Conservation (phyloP, 139 green algal genomes). For the Raphidocelis subcapitata region DNA sequence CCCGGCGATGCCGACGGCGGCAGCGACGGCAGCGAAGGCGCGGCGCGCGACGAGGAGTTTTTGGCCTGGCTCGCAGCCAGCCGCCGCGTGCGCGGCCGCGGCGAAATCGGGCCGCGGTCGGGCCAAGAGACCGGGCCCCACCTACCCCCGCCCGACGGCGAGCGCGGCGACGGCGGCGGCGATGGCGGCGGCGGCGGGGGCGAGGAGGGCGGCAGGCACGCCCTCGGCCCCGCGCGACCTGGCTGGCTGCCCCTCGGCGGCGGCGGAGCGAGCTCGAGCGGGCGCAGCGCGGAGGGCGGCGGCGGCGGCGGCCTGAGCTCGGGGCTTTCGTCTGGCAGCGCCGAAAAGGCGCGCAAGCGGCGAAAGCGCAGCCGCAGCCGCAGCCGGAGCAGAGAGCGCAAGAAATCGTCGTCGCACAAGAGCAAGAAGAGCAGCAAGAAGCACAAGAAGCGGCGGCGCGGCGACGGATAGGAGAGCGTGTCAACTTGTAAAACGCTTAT, state of each 20-base stretch:
- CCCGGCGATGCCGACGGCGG: not conserved
- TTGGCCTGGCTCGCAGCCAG: slow-evolving; percentile 6
- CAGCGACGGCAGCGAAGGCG: not conserved
- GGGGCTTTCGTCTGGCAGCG: not conserved
- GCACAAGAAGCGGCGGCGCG: slow-evolving; percentile 5
- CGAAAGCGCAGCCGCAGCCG: not conserved
- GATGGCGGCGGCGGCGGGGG: slow-evolving; percentile 22
- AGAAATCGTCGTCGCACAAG: not conserved
- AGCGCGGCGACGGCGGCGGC: slow-evolving; percentile 2
- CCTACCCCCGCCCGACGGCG: slow-evolving; percentile 3
- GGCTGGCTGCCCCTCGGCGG: not conserved
- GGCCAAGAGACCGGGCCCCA: slow-evolving; percentile 35
- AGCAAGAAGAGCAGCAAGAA: slow-evolving; percentile 12
- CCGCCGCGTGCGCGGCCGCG: slow-evolving; percentile 22
- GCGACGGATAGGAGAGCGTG: not conserved
- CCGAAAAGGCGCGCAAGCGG: not conserved
- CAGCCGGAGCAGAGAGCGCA: not conserved
- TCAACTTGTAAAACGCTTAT: too few relatives aligned
- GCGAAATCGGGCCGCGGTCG: slow-evolving; percentile 27
- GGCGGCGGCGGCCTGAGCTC: not conserved
- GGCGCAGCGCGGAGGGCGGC: not conserved
- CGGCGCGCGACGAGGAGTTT: not conserved
- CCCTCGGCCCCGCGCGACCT: not conserved
- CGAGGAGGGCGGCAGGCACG: slow-evolving; percentile 28
- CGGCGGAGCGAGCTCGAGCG: not conserved